These are phyloP conservation scores for Metschnikowia anglica DNA, from an alignment of 805 yeast species.

Conservation along the genomic window DNA sequence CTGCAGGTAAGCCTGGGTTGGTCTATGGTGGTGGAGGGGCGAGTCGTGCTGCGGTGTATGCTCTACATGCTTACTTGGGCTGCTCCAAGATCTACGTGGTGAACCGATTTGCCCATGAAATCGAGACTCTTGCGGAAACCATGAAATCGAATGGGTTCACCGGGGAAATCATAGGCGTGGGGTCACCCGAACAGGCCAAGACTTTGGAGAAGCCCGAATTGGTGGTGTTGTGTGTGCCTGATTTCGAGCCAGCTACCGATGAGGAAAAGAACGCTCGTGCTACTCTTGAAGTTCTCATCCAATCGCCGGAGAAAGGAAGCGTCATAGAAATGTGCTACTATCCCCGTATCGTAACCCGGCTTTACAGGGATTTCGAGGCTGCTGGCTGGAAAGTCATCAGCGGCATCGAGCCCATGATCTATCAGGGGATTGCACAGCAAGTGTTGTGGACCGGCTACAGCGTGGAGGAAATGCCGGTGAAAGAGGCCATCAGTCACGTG, in stretches of 20 bases:
- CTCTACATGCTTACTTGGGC: constrained; percentile 26
- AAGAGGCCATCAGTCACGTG: constrained; percentile 23
- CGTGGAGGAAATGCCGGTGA: constrained; percentile 26
- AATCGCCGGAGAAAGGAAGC: constrained; percentile 22
- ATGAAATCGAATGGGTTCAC: constrained; percentile 25
- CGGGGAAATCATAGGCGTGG: constrained; percentile 28
- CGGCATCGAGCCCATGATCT: constrained; percentile 33
- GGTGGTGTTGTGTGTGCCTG: constrained; percentile 32
- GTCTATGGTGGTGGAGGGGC: constrained; percentile 41
- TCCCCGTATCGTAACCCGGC: constrained; percentile 27
- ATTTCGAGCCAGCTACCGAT: constrained; percentile 25
- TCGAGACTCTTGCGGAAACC: constrained; percentile 20
- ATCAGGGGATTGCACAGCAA: constrained; percentile 34
- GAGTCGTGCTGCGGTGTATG: constrained; percentile 33
- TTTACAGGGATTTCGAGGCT: constrained; percentile 25
- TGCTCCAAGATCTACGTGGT: constrained; percentile 30
- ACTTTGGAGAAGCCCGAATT: constrained; percentile 21
- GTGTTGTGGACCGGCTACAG: constrained; percentile 32
- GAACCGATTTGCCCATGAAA: constrained; percentile 30
- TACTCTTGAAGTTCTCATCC: constrained; percentile 29
- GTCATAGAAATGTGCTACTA: constrained; percentile 39
- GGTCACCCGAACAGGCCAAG: constrained; percentile 26
- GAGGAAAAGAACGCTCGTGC: constrained; percentile 27
- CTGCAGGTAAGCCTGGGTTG: constrained; percentile 24
- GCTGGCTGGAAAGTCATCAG: constrained; percentile 31